Base-by-base conservation (phyloP, 2,329 filamentous ascomycete genomes). In the Teratosphaeria nubilosa region DNA sequence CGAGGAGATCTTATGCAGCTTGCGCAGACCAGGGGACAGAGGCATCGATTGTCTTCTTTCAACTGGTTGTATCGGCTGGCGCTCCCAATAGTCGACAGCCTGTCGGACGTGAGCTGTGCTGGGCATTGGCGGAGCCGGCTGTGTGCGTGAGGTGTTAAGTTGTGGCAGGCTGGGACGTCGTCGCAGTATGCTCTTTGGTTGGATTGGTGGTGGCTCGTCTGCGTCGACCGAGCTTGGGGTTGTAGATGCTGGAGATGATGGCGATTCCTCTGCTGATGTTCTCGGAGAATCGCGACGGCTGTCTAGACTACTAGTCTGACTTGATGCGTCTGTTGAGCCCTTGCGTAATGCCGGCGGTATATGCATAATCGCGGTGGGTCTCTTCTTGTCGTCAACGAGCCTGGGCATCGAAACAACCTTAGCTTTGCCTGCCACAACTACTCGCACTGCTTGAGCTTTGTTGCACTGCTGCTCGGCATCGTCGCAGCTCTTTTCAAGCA, bases 321-420 rank as follows among this genome's bases (percentile, higher is more conserved):
- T 65, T n/a, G 31, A 27, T 3, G 51, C 30, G 4, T 50, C 58
- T n/a, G 51, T 13, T 10, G 37, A 45, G 14, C 34, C 51, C 13
- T 55, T n/a, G n/a, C 53, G 48, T 45, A 56, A 60, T 37, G 54
- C 34, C 10, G 56, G 50, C 20, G 34, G 48, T 1, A 58, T 54
- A 9, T 56, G 51, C 53, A 31, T 50, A 13, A 27, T 37, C 22
- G 45, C 20, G 51, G 37, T 51, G 11, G 59, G 50, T 24, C 54
- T 30, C 37, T 50, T 55, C 22, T 41, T 51, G 51, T 54, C 52
- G 20, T 63, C 62, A 48, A 60, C 53, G 20, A 60, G 50, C 55
- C 63, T 67, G 2, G 66, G 65, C 59, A 69, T 61, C 2, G 63
- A 64, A 27, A 71, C 62, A 50, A 71, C 60, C 54, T 60, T 69